phyloP scores from a whole-genome alignment of 192 early-diverging fungal genomes.

The Umbelopsis sp. region DNA sequence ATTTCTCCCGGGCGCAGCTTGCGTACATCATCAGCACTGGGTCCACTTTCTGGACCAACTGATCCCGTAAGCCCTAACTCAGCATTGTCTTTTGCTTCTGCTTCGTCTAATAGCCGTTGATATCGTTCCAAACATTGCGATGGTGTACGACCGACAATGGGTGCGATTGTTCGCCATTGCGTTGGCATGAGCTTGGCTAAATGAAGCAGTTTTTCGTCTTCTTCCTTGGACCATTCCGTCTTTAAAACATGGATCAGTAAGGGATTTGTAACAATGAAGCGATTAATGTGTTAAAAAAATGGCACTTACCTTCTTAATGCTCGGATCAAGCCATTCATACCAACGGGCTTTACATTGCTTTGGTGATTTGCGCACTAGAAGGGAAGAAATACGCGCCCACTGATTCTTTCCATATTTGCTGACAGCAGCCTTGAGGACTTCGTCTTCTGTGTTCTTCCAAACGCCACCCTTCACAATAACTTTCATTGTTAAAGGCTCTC shows the following conservation, averaged over 20 bases:
- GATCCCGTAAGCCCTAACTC: conserved; percentile 65
- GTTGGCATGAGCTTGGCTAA: conserved; percentile 99
- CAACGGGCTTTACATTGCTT: conserved; percentile 99
- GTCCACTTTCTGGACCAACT: conserved; percentile 68
- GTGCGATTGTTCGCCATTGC: conserved; percentile 98
- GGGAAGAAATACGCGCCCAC: conserved; percentile 97
- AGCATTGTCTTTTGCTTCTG: conserved; percentile 80
- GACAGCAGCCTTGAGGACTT: conserved; percentile 95
- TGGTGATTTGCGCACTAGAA: conserved; percentile 92
- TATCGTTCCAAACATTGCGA: conserved; percentile 97
- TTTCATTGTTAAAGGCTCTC: conserved; percentile 38
- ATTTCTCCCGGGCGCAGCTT: conserved; percentile 93
- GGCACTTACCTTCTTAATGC: conserved; percentile 94
- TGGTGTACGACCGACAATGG: conserved; percentile 95
- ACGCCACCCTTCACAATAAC: conserved; percentile 88
- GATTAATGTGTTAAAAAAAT: no score
- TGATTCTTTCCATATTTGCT: conserved; percentile 99
- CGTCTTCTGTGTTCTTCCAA: conserved; percentile 99
- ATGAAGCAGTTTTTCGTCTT: conserved; percentile 97
- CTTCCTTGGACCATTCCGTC: conserved; percentile 98
- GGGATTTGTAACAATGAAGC: no score
- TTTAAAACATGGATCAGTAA: conserved; percentile 21
- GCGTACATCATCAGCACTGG: conserved; percentile 83
- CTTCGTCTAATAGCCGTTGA: conserved; percentile 93
- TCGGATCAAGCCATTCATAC: conserved; percentile 99